A percentile compares a stretch with the other conserved stretches of the same genome.
Evolutionary conservation across 1,284 basidiomycete genomes (phyloP).

Genomic region (Fomitopsis pinicola): DNA sequence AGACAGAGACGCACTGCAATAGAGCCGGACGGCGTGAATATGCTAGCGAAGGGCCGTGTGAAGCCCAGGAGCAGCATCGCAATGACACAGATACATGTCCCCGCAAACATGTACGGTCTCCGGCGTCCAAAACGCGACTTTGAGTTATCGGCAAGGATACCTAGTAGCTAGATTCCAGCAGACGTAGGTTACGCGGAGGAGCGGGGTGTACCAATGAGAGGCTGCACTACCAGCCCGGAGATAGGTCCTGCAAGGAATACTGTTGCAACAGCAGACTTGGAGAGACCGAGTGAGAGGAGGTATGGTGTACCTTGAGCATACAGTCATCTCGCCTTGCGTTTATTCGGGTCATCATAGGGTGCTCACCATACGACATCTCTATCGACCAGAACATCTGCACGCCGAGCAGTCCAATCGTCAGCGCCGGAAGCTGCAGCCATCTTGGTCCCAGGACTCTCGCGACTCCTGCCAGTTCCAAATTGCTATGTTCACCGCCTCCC

Average conservation of each 20-base stretch:
- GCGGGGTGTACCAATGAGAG: constrained; percentile 61
- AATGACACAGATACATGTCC: constrained; percentile 60
- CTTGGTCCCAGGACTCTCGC: constrained; percentile 54
- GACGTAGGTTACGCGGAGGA: not conserved
- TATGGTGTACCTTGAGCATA: constrained; percentile 73
- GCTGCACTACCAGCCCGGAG: constrained; percentile 89
- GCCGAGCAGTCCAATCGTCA: constrained; percentile 78
- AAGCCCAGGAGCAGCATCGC: constrained; percentile 86
- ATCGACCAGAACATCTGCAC: constrained; percentile 88
- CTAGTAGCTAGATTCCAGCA: constrained; percentile 21
- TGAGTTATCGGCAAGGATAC: constrained; percentile 84
- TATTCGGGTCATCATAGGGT: constrained; percentile 14
- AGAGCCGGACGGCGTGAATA: constrained; percentile 46
- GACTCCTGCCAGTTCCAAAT: constrained; percentile 47
- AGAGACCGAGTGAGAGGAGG: constrained; percentile 84
- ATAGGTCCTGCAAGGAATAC: constrained; percentile 95
- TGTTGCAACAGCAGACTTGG: constrained; percentile 83
- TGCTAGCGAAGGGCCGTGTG: constrained; percentile 66
- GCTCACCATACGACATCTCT: constrained; percentile 83
- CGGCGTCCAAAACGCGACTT: constrained; percentile 82
- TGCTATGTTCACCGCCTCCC: constrained; percentile 23
- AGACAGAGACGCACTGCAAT: constrained; percentile 28
- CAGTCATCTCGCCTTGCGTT: not conserved
- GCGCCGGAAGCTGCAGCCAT: constrained; percentile 62
- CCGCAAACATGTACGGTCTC: constrained; percentile 80